These are phyloP conservation scores for Monilinia fructigena DNA, from an alignment of 2,329 filamentous ascomycete genomes.

Conservation along the genomic window DNA sequence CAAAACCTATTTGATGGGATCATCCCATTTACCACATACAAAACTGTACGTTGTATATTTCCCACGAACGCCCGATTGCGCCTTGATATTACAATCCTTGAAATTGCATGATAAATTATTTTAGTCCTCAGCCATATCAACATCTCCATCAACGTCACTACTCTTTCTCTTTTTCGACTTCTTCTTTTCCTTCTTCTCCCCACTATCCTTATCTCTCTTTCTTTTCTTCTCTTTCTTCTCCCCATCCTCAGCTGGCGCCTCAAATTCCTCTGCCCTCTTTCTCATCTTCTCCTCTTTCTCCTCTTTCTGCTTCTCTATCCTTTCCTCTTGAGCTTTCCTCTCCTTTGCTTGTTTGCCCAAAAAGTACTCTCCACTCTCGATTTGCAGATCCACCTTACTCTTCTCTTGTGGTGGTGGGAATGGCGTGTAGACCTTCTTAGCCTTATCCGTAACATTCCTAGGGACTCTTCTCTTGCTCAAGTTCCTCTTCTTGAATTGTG, in stretches of 20 bases:
- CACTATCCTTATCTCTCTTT: constrained; percentile 33
- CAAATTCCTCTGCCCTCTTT: constrained; percentile 81
- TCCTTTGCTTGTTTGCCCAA: constrained; percentile 91
- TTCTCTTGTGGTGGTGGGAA: constrained; percentile 97
- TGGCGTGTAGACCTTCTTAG: constrained; percentile 91
- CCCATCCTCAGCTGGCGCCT: constrained; percentile 76
- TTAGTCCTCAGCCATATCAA: constrained; percentile 22
- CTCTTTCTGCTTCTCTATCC: constrained; percentile 78
- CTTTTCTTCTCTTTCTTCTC: constrained; percentile 53
- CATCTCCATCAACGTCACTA: constrained; percentile 23
- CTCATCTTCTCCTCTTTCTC: constrained; percentile 87
- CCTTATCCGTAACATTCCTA: constrained; percentile 85
- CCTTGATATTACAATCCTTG: constrained; percentile 4
- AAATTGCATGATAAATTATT: constrained; percentile 4
- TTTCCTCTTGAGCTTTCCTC: constrained; percentile 72
- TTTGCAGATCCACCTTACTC: constrained; percentile 98
- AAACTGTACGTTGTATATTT: constrained; percentile 16
- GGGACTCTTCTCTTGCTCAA: constrained; percentile 81
- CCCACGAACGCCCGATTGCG: constrained; percentile 21
- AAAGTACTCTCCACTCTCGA: constrained; percentile 97
- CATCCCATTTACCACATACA: constrained; percentile 13
- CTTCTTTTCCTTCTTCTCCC: constrained; percentile 35
- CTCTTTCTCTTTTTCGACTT: constrained; percentile 26
- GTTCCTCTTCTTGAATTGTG: constrained; percentile 93
- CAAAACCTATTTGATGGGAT: background rate